Conservation (phyloP, 305 asterid species). For the Plantago lanceolata region DNA sequence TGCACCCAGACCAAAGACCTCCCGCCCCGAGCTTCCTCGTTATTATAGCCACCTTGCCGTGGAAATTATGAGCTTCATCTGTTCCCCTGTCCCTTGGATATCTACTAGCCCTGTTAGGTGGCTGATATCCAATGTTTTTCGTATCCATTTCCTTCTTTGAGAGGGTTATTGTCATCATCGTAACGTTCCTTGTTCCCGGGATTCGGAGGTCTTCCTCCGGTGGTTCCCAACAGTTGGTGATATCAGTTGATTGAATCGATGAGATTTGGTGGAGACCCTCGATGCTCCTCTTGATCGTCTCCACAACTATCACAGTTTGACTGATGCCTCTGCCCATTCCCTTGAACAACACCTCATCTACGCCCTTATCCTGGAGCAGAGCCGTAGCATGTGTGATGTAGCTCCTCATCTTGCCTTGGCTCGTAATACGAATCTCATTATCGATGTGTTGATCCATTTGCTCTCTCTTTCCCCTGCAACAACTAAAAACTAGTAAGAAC, state of each 20-base stretch:
- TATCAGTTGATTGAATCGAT: conserved; percentile 75
- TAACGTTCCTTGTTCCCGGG: conserved; percentile 93
- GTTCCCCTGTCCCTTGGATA: conserved; percentile 68
- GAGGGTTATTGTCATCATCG: conserved; percentile 86
- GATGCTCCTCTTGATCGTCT: conserved; percentile 82
- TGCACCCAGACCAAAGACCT: no score
- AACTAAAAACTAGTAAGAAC: no score
- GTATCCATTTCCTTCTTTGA: conserved; percentile 69
- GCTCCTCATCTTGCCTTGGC: conserved; percentile 93
- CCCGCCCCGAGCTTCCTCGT: no score
- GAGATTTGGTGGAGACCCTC: conserved; percentile 93
- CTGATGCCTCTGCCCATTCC: conserved; percentile 85
- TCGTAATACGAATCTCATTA: conserved; percentile 94
- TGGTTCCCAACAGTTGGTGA: conserved; percentile 97
- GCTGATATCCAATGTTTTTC: conserved; percentile 47
- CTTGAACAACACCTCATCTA: conserved; percentile 60
- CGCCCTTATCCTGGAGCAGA: conserved; percentile 78
- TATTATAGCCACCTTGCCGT: conserved; percentile 67
- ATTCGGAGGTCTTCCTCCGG: conserved; percentile 95
- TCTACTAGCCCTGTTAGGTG: conserved; percentile 56
- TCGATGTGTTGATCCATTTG: no score
- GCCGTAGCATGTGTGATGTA: conserved; percentile 82
- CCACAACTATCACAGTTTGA: conserved; percentile 64
- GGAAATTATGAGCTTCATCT: conserved; percentile 63
- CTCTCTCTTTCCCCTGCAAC: no score